Base-by-base conservation (phyloP, 2,329 filamentous ascomycete species). In the Chaetomiaceae sp. region DNA sequence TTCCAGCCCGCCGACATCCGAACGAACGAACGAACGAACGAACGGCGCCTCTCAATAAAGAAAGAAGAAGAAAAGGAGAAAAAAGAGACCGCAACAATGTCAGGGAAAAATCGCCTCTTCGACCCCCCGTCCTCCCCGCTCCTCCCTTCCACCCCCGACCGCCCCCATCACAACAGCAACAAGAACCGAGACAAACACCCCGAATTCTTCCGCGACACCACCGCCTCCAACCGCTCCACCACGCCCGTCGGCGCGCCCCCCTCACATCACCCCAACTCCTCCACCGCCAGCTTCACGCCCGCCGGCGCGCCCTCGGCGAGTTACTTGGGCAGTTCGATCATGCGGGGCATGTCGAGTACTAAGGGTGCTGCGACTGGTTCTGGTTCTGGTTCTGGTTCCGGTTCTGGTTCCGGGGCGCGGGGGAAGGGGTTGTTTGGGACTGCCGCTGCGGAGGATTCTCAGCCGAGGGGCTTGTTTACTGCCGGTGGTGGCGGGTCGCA, bases 241-340 rank as follows among this genome's bases (percentile, higher is more conserved):
- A 55, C 53, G 25, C 53, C 53, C 20, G 32, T 47, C 18, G 48
- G 38, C 40, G 37, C 34, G 8, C 45, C 48, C 30, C 38, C 51
- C 36, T 75, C 8, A 69, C 73, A 0, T 73, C 74, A 25, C 76
- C 78, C 9, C 44, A 75, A 74, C 1, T 78, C 79, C 25, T 77
- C 77, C 7, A 72, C 73, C 8, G 73, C 74, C 4, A 80, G 77
- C 38, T 81, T 81, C 66, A 81, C 79, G 1, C 78, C 79, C 1
- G 71, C 73, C 14, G 80, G 80, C 51, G 78, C 78, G 14, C 79
- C 79, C 0, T 78, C 79, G 20, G 76, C 73, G 27, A 77, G 76
- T 11, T 81, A 73, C 60, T 66, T 82, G 33, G 75, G 78, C 51
- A 80, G 78, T 66, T 81, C 79, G 33, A 73, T 80, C 48, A 69